phyloP scores from a whole-genome alignment of 2,329 filamentous ascomycete genomes.

The Colletotrichum costaricense region DNA sequence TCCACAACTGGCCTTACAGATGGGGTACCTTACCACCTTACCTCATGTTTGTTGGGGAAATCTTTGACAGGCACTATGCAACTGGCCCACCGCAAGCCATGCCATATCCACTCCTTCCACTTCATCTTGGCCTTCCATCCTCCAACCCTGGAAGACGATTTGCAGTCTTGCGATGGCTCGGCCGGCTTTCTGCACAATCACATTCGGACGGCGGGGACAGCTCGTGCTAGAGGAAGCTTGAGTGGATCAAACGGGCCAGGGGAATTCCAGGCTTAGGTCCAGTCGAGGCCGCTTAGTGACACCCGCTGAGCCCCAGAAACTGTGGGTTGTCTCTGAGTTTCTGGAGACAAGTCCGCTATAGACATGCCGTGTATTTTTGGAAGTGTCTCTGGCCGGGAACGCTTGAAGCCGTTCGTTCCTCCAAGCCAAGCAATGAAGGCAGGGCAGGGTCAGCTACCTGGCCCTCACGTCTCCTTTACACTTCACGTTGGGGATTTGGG shows the following conservation, averaged over 20 bases:
- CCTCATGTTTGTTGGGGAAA: background rate
- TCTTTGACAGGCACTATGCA: constrained; percentile 5
- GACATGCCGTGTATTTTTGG: constrained; percentile 15
- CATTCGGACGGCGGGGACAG: constrained; percentile 15
- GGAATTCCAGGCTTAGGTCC: background rate
- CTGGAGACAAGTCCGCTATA: background rate
- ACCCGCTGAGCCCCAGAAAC: constrained; percentile 16
- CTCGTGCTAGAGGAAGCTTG: constrained; percentile 11
- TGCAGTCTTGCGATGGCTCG: background rate
- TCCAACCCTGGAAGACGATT: constrained; percentile 1
- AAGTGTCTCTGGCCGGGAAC: constrained; percentile 9
- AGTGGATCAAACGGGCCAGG: constrained; percentile 11
- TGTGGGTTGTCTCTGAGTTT: constrained; percentile 1
- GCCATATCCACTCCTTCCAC: constrained; percentile 8
- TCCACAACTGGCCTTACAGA: constrained; percentile 11
- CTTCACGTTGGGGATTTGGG: background rate
- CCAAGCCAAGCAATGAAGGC: constrained; percentile 5
- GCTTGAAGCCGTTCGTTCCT: constrained; percentile 15
- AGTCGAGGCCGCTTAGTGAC: constrained; percentile 17
- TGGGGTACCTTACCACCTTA: background rate
- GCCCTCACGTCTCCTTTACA: no score
- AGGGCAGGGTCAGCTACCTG: background rate
- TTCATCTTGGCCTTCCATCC: background rate
- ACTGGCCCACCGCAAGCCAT: constrained; percentile 8
- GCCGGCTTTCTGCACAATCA: background rate